Conservation (phyloP, 2,329 filamentous ascomycete genomes). For the Trichoderma atroviride region DNA sequence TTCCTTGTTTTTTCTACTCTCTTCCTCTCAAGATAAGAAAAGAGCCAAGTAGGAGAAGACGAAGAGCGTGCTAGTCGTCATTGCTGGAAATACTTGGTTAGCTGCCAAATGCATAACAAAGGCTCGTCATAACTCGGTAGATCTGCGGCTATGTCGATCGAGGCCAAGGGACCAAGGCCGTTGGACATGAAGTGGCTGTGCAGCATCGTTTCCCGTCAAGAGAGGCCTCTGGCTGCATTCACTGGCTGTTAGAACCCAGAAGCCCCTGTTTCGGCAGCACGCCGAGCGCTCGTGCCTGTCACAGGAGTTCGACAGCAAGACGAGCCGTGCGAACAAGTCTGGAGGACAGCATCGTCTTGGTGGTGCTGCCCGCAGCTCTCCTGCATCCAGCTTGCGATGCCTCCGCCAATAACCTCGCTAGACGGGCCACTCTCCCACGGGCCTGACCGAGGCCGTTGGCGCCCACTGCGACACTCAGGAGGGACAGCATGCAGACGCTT, state of each 20-base stretch:
- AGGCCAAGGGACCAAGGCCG: background rate
- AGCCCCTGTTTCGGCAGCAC: background rate
- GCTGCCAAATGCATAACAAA: background rate
- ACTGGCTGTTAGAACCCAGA: background rate
- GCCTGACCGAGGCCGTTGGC: background rate
- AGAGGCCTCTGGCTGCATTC: constrained; percentile 1
- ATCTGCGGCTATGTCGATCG: constrained; percentile 6
- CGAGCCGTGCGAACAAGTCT: background rate
- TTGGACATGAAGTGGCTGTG: constrained; percentile 5
- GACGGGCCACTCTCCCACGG: background rate
- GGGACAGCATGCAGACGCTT: constrained; percentile 13
- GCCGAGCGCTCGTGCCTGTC: background rate
- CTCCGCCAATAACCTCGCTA: background rate
- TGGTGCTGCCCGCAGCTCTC: background rate
- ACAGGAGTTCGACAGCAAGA: background rate
- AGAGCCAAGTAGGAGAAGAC: background rate
- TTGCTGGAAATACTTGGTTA: background rate
- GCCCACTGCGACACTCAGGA: constrained; percentile 12
- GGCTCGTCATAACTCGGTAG: constrained; percentile 18
- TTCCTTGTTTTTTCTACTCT: background rate
- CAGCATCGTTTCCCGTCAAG: background rate
- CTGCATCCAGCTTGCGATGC: background rate
- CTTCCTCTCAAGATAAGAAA: background rate
- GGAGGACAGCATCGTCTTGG: background rate
- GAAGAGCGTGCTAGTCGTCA: background rate